A percentile compares a stretch with the other conserved stretches of the same genome.
Conservation (phyloP, 495 filamentous ascomycete genomes). For the Penicillium arizonense region DNA sequence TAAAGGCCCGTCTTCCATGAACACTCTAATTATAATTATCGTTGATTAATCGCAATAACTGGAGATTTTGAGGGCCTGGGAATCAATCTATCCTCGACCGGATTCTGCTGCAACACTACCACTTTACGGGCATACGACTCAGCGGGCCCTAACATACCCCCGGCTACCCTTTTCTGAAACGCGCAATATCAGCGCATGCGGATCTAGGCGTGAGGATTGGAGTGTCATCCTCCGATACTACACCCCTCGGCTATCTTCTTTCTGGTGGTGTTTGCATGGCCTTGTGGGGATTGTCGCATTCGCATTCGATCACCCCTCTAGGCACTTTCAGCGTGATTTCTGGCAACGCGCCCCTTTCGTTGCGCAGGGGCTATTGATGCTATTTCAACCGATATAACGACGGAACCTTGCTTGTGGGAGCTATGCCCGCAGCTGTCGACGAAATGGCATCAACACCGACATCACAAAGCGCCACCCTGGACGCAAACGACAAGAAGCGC, state of each 20-base stretch:
- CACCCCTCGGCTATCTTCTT: not conserved
- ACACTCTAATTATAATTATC: conserved; percentile 28
- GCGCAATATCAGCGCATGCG: conserved; percentile 26
- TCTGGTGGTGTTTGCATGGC: conserved; percentile 17
- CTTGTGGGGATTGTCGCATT: conserved; percentile 9
- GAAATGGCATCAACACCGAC: conserved; percentile 66
- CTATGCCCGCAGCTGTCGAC: conserved; percentile 52
- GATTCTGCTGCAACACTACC: conserved; percentile 15
- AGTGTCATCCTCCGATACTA: conserved; percentile 12
- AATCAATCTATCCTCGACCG: conserved; percentile 29
- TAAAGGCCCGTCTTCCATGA: conserved; percentile 13
- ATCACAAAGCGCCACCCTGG: conserved; percentile 53
- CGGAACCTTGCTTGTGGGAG: conserved; percentile 28
- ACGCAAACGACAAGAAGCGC: conserved; percentile 73
- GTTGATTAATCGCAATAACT: conserved; percentile 26
- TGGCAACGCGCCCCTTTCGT: conserved; percentile 8
- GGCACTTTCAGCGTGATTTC: conserved; percentile 1
- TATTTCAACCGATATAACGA: conserved; percentile 33
- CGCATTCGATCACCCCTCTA: conserved; percentile 5
- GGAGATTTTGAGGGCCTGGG: conserved; percentile 3
- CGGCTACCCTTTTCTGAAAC: conserved; percentile 19
- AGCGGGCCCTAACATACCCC: conserved; percentile 8
- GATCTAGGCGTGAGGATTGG: conserved; percentile 11
- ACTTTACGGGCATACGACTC: conserved; percentile 4
- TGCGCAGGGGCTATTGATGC: conserved; percentile 30